These are phyloP conservation scores for Malus sylvestris DNA, from an alignment of 306 rosid species.

Conservation along the genomic window DNA sequence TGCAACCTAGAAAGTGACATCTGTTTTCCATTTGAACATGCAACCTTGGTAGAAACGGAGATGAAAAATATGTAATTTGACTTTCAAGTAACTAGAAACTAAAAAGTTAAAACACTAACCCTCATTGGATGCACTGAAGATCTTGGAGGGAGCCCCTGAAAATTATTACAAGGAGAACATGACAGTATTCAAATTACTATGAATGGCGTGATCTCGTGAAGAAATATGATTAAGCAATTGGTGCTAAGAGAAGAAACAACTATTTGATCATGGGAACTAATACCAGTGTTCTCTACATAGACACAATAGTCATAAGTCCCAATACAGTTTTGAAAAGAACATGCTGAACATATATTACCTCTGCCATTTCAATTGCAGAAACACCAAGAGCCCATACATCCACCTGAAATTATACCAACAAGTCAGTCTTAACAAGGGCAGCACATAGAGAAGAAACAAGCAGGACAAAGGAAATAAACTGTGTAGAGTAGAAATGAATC, in stretches of 20 bases:
- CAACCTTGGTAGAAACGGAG: background rate
- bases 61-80: background rate
- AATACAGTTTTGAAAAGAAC: background rate
- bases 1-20: background rate
- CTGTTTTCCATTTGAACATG: background rate
- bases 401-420: conserved; percentile 40
- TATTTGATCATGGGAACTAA: background rate
- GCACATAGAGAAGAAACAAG: conserved; percentile 9
- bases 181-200: conserved; percentile 2
- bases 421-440: background rate
- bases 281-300: background rate
- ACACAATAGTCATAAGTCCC: background rate
- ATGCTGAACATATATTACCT: conserved; percentile 46
- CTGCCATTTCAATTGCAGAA: conserved; percentile 99
- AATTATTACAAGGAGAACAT: conserved; percentile 20
- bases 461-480: conserved; percentile 12
- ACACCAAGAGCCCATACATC: conserved; percentile 99
- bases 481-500: background rate
- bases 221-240: background rate
- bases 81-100: background rate
- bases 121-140: conserved; percentile 97
- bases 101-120: conserved; percentile 35
- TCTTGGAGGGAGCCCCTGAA: conserved; percentile 99
- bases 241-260: background rate
- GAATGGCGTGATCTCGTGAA: background rate